Evolutionary conservation across 202 grass and related monocot genomes (phyloP), one percentile per base, ranked within the genome.

Genomic region (Miscanthus sacchariflorus): DNA sequence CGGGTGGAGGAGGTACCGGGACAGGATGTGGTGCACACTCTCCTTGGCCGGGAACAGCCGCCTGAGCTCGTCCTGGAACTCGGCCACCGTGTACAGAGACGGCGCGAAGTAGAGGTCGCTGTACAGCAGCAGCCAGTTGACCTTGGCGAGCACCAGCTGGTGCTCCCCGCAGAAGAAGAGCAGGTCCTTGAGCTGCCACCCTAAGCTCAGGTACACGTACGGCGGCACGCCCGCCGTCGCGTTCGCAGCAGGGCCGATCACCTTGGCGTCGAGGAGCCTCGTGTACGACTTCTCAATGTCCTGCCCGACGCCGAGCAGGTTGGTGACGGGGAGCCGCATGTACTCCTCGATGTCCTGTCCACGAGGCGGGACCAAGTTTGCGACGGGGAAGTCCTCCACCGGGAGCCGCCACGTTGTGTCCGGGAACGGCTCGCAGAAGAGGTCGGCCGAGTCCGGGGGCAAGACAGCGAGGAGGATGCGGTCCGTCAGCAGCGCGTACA

Each of bases 91-190:
- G 89, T 93, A 93, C 39, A 96, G 54, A 71, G 83, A 72, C 14
- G 90, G 91, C 9, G 66, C 67, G 19, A 35, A 93, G 79, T 96
- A 94, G 4, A 88, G 45, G 71, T 96, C 90, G 12, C 86, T 92
- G 80, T 84, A 56, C 40, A 92, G 38, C 25, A 96, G 70, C 45
- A 93, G 70, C 94, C 94, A 96, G 38, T 84, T 88, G 30, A 96
- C 84, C 74, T 90, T 94, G 7, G 7, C 14, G 35, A 96, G 56
- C 75, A 84, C 85, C 24, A 72, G 17, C 83, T 96, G 48, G 59
- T 92, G 83, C 25, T 96, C 87, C 46, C 87, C 87, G 74, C 92
- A 94, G 81, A 88, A 94, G 86, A 96, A 93, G 38, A 78, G 63
- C 49, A 24, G 40, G 40, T 89, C 88, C 2, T 27, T 30, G 13